Base-by-base conservation (phyloP, 352 stramenopile genomes). In the Elongisporangium senticosum region DNA sequence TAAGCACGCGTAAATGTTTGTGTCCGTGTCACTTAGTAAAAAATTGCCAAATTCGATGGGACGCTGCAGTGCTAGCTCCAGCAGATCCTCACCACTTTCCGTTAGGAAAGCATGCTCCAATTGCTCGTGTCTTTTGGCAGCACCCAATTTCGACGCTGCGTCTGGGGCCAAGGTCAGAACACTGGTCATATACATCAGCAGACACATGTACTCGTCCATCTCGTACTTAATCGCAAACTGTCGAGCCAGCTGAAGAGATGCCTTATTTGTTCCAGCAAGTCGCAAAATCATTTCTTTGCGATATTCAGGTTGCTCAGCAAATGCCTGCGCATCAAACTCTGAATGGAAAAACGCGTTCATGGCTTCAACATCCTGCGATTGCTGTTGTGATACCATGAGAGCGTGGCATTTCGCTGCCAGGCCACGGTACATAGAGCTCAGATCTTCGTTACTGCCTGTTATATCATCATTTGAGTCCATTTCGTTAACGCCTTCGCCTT, bases 141-240 rank as follows among this genome's bases (percentile, higher is more conserved):
- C 22, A 13, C 50, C 21, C 3, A 55, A 59, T 19, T 40, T 11
- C 23, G 22, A 49, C 17, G 14, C 11, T 5, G 4, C 14, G 5
- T 15, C 13, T 22, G 51, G 1, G 0, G 43, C 61, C 4, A 79
- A 37, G 13, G 75, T 53, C 10, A 90, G 72, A 2, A 65, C 73
- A 21, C 74, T 67, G 48, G 69, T 68, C 56, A 92, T 86, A 55
- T 90, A 92, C 2, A 74, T 64, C 22, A 90, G 58, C 43, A 89
- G 63, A 47, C 83, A 90, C 24, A 72, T 63, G 47, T 76, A 89
- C 51, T 79, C 72, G 40, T 93, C 79, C 7, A 90, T 62, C 3
- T 61, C 73, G 48, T 90, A 90, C 64, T 93, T 93, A 21, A 8
- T 59, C 7, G 83, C 83, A 59, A 90, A 82, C 53, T 89, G 74